phyloP scores from a whole-genome alignment of 805 yeast species.

The Candida piceae region DNA sequence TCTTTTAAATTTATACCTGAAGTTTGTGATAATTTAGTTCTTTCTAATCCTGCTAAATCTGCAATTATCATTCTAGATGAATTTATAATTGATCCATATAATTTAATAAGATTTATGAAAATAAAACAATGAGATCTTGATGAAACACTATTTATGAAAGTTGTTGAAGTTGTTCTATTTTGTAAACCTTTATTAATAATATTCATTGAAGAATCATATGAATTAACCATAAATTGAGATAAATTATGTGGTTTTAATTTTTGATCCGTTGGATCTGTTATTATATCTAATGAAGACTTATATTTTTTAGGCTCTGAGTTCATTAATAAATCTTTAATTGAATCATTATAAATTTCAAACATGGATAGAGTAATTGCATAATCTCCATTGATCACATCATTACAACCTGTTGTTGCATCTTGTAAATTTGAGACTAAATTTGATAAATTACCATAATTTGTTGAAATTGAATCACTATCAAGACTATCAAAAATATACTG shows the following conservation, averaged over 20 bases:
- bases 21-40: conserved; percentile 41
- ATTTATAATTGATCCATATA: conserved; percentile 18
- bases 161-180: conserved; percentile 35
- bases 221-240: conserved; percentile 36
- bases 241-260: conserved; percentile 40
- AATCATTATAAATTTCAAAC: conserved; percentile 49
- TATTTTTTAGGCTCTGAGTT: conserved; percentile 16
- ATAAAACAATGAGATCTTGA: conserved; percentile 52
- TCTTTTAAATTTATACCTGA: conserved; percentile 41
- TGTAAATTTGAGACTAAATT: conserved; percentile 13
- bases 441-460: conserved; percentile 5
- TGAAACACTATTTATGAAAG: conserved; percentile 39
- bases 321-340: conserved; percentile 34
- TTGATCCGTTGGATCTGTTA: conserved; percentile 38
- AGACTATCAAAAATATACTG: conserved; percentile 19
- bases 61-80: conserved; percentile 41
- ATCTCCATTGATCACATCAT: conserved; percentile 6
- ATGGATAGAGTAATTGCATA: conserved; percentile 43
- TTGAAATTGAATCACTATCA: conserved; percentile 4
- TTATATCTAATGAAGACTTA: conserved; percentile 34
- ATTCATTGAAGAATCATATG: conserved; percentile 31
- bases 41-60: conserved; percentile 49
- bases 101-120: conserved; percentile 33
- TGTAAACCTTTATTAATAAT: conserved; percentile 36
- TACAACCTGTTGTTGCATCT: not conserved